Evolutionary conservation across 306 rosid genomes (phyloP), one percentile per base, ranked within the genome.

Genomic region (Albizia julibrissin): DNA sequence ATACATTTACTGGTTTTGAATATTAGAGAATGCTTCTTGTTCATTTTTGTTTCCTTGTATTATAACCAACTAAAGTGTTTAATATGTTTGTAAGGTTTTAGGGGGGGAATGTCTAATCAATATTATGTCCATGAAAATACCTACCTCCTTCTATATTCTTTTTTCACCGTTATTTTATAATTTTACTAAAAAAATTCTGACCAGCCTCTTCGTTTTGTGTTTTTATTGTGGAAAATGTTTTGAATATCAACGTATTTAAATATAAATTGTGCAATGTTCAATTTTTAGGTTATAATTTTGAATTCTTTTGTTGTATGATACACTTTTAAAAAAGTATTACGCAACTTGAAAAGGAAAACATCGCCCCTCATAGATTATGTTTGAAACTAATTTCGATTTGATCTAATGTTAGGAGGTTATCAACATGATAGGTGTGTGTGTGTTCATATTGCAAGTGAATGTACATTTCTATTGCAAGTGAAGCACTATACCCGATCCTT

Each of bases 301-400:
- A 12, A 22, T 70, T 2, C 19, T 31, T 74, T 61, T 73, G 33
- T 69, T 78, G 34, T 24, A 62, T 69, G 56, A 40, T 85, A 27
- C 93, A 95, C 97, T 95, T 95, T 76, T 93, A 95, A 86, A 95
- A 91, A 79, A 95, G 99, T 75, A 94, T 91, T 43, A 40, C 90
- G 64, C 97, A 95, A 46, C 93, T 95, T 86, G 95, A 95, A 50
- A 85, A 87, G 75, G 98, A 87, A 49, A 79, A 89, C 82, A 93
- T 93, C 81, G 94, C 98, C n/a, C 43, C 98, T 29, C 31, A 29
- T 29, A 29, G 2, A n/a, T n/a, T 29, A 29, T 29, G 31, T 29
- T 29, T 29, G 31, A 29, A 29, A 29, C 31, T 29, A 29, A 29
- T 29, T 29, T 29, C 31, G 0, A 29, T 29, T 29, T 29, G 31